These are phyloP conservation scores for Phytopythium mirpurense DNA, from an alignment of 352 stramenopile species.

Conservation along the genomic window DNA sequence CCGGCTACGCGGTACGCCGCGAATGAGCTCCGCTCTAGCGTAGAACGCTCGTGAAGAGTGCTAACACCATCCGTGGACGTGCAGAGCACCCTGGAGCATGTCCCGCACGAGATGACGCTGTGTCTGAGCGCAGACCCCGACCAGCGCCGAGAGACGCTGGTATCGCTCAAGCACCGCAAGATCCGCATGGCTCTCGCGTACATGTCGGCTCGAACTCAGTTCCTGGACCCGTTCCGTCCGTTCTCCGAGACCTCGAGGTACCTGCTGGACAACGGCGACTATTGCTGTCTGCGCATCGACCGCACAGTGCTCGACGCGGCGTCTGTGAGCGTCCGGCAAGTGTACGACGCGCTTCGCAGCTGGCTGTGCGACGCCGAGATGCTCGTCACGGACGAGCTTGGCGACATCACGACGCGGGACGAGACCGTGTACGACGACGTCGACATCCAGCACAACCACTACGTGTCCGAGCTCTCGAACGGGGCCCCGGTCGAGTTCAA, in stretches of 20 bases:
- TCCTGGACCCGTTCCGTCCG: slow-evolving; percentile 28
- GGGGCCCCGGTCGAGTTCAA: slow-evolving; percentile 23
- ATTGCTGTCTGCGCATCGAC: slow-evolving; percentile 35
- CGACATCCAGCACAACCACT: slow-evolving; percentile 39
- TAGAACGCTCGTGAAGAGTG: too few relatives aligned
- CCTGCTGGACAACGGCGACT: slow-evolving; percentile 28
- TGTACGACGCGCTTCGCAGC: slow-evolving; percentile 33
- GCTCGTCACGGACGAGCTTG: slow-evolving; percentile 22
- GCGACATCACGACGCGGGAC: slow-evolving; percentile 33
- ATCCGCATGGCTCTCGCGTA: slow-evolving; percentile 23
- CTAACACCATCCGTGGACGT: not conserved
- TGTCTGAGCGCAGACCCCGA: slow-evolving; percentile 22
- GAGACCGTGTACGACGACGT: slow-evolving; percentile 26
- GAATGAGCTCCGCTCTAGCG: too few relatives aligned
- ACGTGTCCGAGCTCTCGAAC: slow-evolving; percentile 27
- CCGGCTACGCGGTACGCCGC: slow-evolving; percentile 7
- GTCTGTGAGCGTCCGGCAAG: slow-evolving; percentile 18
- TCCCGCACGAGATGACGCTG: slow-evolving; percentile 35
- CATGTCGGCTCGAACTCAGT: slow-evolving; percentile 28
- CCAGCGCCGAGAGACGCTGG: slow-evolving; percentile 27
- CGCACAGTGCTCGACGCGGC: slow-evolving; percentile 30
- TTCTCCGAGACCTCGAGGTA: slow-evolving; percentile 43
- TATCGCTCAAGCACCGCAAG: slow-evolving; percentile 1
- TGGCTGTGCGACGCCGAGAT: slow-evolving; percentile 44
- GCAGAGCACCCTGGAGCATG: not conserved